Base-by-base conservation (phyloP, 1,139 yeast species). In the Geotrichum reessii region DNA sequence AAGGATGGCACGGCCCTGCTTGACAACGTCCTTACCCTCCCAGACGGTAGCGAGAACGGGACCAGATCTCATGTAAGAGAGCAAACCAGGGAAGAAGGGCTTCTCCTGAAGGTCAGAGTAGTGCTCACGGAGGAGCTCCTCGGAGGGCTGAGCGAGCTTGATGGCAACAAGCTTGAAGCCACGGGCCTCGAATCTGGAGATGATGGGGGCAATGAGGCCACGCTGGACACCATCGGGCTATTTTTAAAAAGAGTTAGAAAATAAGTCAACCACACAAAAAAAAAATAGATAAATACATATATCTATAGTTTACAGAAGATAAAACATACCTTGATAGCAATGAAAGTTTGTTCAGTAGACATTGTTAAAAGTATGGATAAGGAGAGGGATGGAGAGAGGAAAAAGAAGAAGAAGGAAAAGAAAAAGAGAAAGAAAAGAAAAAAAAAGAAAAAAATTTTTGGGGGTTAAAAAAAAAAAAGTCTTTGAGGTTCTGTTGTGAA, bases 11-110 rank as follows among this genome's bases (percentile, higher is more conserved):
- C 99, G 89, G 77, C 99, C 99, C 78, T 89, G 96, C 83, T 91
- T 91, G 78, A 95, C 99, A 76, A 86, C 99, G 75, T 93, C 97
- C 84, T 92, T 93, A 80, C 99, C 99, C 81, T 95, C 98, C 99
- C 99, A 95, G 71, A 92, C 98, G 76, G 97, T 95, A 71, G 99
- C 99, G 73, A 93, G 84, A 70, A 95, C 89, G 76, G 99, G 99
- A 71, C 99, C 99, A 66, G 97, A 90, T 76, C 83, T 82, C 99
- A 95, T 93, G 91, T 92, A 92, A 70, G 91, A 82, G 75, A 90
- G 83, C 79, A 93, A 83, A 66, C 78, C 76, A 76, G 98, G 97
- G 95, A 92, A 93, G 83, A 93, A 93, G 73, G 98, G 96, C 84
- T 93, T 93, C 74, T 83, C 79, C 77, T 87, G 93, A 78, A 93